Conservation (phyloP, 2,329 filamentous ascomycete species). For the Trichoderma guizhouense region DNA sequence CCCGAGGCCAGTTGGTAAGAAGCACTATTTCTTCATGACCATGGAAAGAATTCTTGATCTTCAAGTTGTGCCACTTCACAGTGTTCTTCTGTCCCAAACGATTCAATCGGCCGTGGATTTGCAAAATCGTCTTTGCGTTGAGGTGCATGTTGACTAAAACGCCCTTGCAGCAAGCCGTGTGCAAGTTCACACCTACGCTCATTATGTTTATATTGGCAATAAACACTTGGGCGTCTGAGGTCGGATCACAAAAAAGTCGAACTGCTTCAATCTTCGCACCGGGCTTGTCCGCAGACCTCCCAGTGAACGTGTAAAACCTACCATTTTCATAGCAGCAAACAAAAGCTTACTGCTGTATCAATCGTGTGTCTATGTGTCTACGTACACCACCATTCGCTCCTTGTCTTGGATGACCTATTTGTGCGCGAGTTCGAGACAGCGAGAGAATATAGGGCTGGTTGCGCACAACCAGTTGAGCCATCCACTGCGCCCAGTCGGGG, state of each 20-base stretch:
- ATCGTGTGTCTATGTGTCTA: background rate
- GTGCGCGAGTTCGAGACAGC: too few relatives aligned
- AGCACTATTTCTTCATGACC: background rate
- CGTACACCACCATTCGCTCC: background rate
- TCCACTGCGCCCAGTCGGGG: too few relatives aligned
- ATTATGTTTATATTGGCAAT: background rate
- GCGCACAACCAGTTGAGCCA: too few relatives aligned
- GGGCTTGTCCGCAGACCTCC: accelerated
- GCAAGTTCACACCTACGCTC: background rate
- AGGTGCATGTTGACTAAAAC: background rate
- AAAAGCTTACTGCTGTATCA: background rate
- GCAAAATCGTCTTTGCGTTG: background rate
- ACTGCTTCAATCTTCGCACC: background rate
- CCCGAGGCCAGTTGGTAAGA: background rate
- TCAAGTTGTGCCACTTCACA: background rate
- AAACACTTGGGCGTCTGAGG: background rate
- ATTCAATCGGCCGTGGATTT: background rate
- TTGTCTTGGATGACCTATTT: too few relatives aligned
- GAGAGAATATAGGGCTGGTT: too few relatives aligned
- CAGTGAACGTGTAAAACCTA: background rate
- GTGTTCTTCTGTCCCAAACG: background rate
- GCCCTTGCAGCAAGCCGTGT: background rate
- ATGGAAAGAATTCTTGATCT: background rate
- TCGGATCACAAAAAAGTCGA: background rate
- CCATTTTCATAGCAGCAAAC: background rate